Conservation (phyloP, 1,139 yeast genomes). For the Pichia sp. region DNA sequence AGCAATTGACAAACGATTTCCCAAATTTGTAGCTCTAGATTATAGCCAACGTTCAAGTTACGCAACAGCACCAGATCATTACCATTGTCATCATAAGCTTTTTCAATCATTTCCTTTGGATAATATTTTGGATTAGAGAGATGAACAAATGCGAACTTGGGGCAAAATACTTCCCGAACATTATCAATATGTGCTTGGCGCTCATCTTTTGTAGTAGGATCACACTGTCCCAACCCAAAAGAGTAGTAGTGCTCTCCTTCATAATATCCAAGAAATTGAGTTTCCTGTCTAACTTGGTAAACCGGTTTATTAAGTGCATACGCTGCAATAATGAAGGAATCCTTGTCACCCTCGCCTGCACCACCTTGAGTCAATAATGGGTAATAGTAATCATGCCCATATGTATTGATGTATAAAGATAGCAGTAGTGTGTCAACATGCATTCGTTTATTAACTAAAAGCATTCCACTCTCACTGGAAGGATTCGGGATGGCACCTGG, state of each 20-base stretch:
- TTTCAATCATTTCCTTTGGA: conserved; percentile 43
- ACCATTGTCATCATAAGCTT: conserved; percentile 31
- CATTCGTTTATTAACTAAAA: conserved; percentile 44
- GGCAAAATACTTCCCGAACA: conserved; percentile 12
- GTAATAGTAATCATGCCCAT: conserved; percentile 54
- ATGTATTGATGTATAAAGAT: conserved; percentile 51
- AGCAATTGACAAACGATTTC: conserved; percentile 29
- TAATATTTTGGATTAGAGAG: conserved; percentile 59
- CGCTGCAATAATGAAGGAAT: conserved; percentile 61
- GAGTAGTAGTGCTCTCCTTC: conserved; percentile 34
- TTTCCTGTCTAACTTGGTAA: conserved; percentile 42
- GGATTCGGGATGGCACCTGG: conserved; percentile 58
- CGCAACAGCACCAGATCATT: conserved; percentile 22
- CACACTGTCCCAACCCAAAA: conserved; percentile 56
- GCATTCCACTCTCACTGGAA: conserved; percentile 58
- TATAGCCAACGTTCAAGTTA: conserved; percentile 26
- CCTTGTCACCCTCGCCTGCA: conserved; percentile 71
- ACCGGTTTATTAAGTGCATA: conserved; percentile 41
- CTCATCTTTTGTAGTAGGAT: conserved; percentile 33
- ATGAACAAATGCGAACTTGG: conserved; percentile 43
- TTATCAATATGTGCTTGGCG: conserved; percentile 17
- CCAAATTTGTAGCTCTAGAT: conserved; percentile 32
- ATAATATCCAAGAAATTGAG: conserved; percentile 47
- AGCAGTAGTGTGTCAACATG: conserved; percentile 46
- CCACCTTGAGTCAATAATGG: conserved; percentile 60